phyloP scores from a whole-genome alignment of 495 filamentous ascomycete species.

The Hypoxylon fuscum region DNA sequence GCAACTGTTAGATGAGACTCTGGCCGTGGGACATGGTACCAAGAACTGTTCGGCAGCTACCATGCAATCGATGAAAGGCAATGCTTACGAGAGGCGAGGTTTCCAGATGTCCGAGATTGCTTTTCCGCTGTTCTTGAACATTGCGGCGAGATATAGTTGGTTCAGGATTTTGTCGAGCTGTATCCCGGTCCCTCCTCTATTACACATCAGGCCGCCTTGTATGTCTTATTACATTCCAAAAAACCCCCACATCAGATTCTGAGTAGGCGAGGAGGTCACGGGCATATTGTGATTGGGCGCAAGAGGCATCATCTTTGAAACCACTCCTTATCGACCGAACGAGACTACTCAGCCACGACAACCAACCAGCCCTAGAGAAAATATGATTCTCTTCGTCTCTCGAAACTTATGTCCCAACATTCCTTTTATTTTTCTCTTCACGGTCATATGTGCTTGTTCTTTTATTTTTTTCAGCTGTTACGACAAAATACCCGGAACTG shows the following conservation, averaged over 20 bases:
- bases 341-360: conserved; percentile 12
- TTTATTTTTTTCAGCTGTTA: conserved; percentile 43
- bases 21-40: conserved; percentile 30
- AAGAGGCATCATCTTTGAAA: conserved; percentile 34
- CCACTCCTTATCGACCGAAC: conserved; percentile 24
- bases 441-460: conserved; percentile 39
- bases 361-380: conserved; percentile 13
- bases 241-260: conserved; percentile 9
- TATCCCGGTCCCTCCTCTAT: conserved; percentile 30
- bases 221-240: conserved; percentile 13
- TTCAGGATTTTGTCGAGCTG: conserved; percentile 42
- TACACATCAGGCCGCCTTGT: conserved; percentile 25
- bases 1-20: conserved; percentile 24
- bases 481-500: conserved; percentile 46
- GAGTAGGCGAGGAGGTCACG: conserved; percentile 29
- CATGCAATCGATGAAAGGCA: conserved; percentile 34
- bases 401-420: conserved; percentile 32
- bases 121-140: conserved; percentile 51
- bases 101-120: conserved; percentile 35
- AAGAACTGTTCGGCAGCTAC: conserved; percentile 17
- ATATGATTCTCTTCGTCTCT: conserved; percentile 19
- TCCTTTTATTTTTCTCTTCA: conserved; percentile 38
- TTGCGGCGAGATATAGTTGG: conserved; percentile 50
- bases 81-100: conserved; percentile 39
- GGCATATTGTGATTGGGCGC: conserved; percentile 40